Evolutionary conservation across 2,329 filamentous ascomycete species (phyloP), one percentile per base, ranked within the genome.

Genomic region (Aspergillus ruber): DNA sequence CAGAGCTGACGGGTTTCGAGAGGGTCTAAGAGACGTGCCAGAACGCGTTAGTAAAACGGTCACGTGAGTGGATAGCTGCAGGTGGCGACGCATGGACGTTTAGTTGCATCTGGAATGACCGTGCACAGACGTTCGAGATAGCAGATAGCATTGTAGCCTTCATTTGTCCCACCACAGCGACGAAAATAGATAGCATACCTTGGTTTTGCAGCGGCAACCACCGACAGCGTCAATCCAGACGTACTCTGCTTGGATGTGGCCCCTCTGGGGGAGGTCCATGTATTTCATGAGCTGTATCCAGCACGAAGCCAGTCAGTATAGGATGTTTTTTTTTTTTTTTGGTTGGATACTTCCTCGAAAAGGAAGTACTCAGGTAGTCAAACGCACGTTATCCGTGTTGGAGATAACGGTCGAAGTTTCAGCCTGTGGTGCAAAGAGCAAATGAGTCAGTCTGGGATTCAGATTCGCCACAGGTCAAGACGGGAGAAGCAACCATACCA

Each of bases 171-270:
- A 51, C 43, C 47, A 6, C 27, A n/a, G 25, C 18, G 29, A 43
- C 42, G 35, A 41, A 46, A 48, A 33, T 21, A 51, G 43, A 52
- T 46, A 42, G 21, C 88, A 79, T 79, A 96, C 91, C 81, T 90
- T 94, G 68, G 87, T 91, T 80, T 97, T 98, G 70, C 90, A 95
- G 65, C 93, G 90, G 61, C 88, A 81, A 65, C 86, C 85, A 69
- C 90, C 90, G 57, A 76, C 73, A 57, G 86, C 79, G 67, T 96
- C 90, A 69, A 96, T 86, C 91, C 91, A 96, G 79, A 96, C 84
- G 76, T 96, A 96, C 77, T 96, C 91, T 67, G 90, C 91, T 74
- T 95, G 93, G 68, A 94, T 79, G 62, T 76, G 77, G 71, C 90
- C 90, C 72, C 86, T 88, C 78, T 97, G 91, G 71, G 90, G 85